phyloP scores from a whole-genome alignment of 78 protist species.

The Guillardia theta region DNA sequence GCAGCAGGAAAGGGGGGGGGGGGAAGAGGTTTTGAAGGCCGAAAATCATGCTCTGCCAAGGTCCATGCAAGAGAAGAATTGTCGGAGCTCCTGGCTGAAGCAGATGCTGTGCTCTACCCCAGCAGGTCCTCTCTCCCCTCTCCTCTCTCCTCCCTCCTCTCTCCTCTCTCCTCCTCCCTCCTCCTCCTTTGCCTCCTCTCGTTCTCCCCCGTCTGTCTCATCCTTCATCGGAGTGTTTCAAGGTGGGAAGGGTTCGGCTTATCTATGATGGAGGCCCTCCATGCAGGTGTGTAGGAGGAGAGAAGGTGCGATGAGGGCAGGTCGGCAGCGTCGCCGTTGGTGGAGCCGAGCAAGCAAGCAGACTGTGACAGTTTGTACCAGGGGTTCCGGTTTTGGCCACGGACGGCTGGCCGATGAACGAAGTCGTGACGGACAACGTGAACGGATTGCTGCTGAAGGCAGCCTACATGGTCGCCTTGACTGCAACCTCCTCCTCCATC shows the following conservation, averaged over 20 bases:
- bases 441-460: neutral
- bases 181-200: no score
- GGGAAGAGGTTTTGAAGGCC: neutral
- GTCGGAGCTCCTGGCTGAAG: constrained; percentile 1
- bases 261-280: constrained; percentile 22
- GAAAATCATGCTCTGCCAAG: neutral
- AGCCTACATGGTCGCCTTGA: neutral
- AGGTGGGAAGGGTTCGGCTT: constrained; percentile 45
- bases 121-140: no score
- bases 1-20: neutral
- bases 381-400: neutral
- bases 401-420: constrained; percentile 47
- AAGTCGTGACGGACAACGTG: neutral
- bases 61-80: neutral
- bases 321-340: neutral
- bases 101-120: constrained; percentile 24
- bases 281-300: constrained; percentile 25
- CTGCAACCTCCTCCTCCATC: neutral
- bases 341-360: neutral
- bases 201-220: no score
- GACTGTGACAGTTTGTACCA: neutral
- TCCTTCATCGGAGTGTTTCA: no score
- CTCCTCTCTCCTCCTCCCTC: no score
- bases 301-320: neutral
- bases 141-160: no score